Base-by-base conservation (phyloP, 2,329 filamentous ascomycete genomes). In the Xylariaceae sp. region DNA sequence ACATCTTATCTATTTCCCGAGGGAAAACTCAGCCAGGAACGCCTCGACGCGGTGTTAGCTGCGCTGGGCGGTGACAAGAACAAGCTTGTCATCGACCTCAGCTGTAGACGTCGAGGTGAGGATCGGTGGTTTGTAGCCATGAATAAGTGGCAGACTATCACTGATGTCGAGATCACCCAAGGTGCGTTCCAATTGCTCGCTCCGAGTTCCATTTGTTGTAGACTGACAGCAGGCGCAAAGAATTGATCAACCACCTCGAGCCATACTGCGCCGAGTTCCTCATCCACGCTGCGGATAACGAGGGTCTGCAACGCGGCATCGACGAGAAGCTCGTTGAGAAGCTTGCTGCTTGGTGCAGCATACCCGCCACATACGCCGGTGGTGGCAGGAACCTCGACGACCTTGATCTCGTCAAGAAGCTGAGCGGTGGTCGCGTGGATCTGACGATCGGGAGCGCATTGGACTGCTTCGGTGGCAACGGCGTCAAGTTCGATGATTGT, bases 131-230 rank as follows among this genome's bases (percentile, higher is more conserved):
- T 89, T 69, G 94, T 99, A n/a, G 93, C 94, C 57, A 99, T 96
- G 88, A 90, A 99, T 75, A 96, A 96, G 74, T 99, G 94, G 94
- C 94, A 97, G 80, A 96, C 91, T 1, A 88, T 97, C 58, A 97
- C 94, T 1, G 90, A 97, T 70, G 96, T 96, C 86, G 91, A 97
- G 72, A 86, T 99, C 65, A 93, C 88, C 64, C 80, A 89, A 80
- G 89, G 93, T 92, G 76, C 63, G 74, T 66, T 17, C 9, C 10
- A 2, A n/a, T 8, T 47, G n/a, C 18, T 6, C 2, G 17, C 11
- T 42, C 37, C 8, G 9, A 3, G 48, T 18, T 42, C 49, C 30
- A 44, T 18, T 51, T 18, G 8, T 51, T 4, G 15, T 35, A 35
- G 35, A 17, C 57, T 62, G 50, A 65, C 48, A 39, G 34, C 18